phyloP scores from a whole-genome alignment of 441 rosid species.

The Adansonia grandidieri region DNA sequence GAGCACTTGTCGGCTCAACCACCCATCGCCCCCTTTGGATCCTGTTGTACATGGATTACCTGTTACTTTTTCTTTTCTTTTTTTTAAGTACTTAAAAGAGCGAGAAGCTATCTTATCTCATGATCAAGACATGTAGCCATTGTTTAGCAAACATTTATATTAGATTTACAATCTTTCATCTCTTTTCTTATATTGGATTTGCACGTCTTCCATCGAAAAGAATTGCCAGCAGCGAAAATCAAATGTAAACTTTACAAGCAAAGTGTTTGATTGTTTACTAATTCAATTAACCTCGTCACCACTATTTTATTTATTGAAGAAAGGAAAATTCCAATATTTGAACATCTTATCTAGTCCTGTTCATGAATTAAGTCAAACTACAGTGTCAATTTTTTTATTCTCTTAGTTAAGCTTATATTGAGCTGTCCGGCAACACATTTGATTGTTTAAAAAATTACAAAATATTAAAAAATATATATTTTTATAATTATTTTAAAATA shows the following conservation, averaged over 20 bases:
- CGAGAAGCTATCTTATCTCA: background rate
- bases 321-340: background rate
- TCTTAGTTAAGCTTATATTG: too few species aligned
- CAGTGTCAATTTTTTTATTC: too few species aligned
- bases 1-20: constrained; percentile 2
- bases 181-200: background rate
- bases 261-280: too few species aligned
- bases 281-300: background rate
- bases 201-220: background rate
- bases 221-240: background rate
- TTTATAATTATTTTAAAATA: too few species aligned
- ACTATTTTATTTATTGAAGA: background rate
- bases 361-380: too few species aligned
- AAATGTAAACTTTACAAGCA: too few species aligned
- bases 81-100: background rate
- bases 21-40: background rate
- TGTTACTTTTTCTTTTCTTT: too few species aligned
- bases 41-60: background rate
- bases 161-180: background rate
- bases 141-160: background rate
- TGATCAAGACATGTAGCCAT: background rate
- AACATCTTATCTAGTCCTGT: too few species aligned
- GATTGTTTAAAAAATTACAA: too few species aligned
- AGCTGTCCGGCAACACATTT: too few species aligned
- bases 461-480: too few species aligned